These are phyloP conservation scores for Debaryomyces singareniensis DNA, from an alignment of 1,139 yeast species.

Conservation along the genomic window DNA sequence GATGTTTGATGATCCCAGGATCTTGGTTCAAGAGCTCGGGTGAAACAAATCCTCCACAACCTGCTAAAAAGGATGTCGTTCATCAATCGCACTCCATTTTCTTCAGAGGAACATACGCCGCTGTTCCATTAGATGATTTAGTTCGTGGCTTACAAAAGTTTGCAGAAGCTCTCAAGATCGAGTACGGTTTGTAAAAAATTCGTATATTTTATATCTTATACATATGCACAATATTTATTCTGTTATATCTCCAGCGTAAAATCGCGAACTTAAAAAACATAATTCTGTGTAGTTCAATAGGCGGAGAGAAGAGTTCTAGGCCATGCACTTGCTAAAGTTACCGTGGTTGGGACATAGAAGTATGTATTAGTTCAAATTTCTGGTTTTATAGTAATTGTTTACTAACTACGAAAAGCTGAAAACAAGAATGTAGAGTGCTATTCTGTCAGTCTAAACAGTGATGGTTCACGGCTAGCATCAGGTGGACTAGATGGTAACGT, in stretches of 20 bases:
- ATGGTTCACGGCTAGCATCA: constrained; percentile 81
- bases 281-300: no score
- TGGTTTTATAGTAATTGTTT: not conserved
- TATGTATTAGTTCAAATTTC: constrained; percentile 20
- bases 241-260: not conserved
- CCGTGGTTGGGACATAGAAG: constrained; percentile 80
- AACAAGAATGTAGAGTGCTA: constrained; percentile 78
- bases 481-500: constrained; percentile 96
- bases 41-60: constrained; percentile 47
- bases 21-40: constrained; percentile 71
- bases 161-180: constrained; percentile 51
- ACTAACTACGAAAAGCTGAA: constrained; percentile 47
- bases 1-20: constrained; percentile 80
- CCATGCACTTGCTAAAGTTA: constrained; percentile 71
- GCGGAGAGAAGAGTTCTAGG: no score
- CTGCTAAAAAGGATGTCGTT: constrained; percentile 25
- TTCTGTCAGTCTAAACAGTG: constrained; percentile 73
- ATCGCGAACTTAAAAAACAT: no score
- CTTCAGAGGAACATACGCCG: constrained; percentile 90
- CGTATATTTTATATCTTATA: not conserved
- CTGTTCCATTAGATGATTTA: constrained; percentile 63
- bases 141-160: constrained; percentile 57
- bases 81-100: constrained; percentile 43
- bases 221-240: not conserved
- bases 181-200: constrained; percentile 21